Percentiles rank a stretch among this genome's conserved stretches.
Conservation (phyloP, 179 eudicot genomes). For the Spergularia azorica region DNA sequence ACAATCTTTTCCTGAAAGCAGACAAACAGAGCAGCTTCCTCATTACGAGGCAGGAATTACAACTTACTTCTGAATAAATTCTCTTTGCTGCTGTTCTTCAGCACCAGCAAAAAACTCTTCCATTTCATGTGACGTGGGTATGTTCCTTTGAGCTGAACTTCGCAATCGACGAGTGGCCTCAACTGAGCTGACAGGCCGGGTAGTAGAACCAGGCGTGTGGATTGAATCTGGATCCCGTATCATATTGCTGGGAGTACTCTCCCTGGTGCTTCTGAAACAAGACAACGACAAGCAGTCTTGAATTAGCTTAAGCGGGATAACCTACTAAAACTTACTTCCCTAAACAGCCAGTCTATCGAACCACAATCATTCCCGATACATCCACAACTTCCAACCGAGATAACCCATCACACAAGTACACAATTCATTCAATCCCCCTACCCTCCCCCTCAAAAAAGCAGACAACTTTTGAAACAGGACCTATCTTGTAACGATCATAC, state of each 20-base stretch:
- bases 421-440: neutral
- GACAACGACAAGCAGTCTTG: neutral
- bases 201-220: conserved; percentile 36
- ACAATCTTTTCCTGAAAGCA: neutral
- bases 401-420: neutral
- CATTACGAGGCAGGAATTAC: neutral
- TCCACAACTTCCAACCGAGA: neutral
- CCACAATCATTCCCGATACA: neutral
- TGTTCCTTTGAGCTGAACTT: conserved; percentile 25
- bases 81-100: conserved; percentile 42
- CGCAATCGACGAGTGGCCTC: conserved; percentile 24
- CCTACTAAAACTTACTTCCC: neutral
- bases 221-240: conserved; percentile 36
- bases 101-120: conserved; percentile 41
- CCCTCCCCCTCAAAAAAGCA: neutral
- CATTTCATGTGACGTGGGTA: conserved; percentile 43
- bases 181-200: conserved; percentile 26
- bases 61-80: conserved; percentile 47
- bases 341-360: neutral
- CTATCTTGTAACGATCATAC: neutral
- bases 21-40: neutral
- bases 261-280: conserved; percentile 31
- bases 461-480: neutral
- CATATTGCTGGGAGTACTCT: conserved; percentile 40
- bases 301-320: neutral